Percentiles rank a stretch among this genome's conserved stretches.
These are phyloP conservation scores for Comarum palustre DNA, from an alignment of 306 rosid genomes.

Conservation along the genomic window DNA sequence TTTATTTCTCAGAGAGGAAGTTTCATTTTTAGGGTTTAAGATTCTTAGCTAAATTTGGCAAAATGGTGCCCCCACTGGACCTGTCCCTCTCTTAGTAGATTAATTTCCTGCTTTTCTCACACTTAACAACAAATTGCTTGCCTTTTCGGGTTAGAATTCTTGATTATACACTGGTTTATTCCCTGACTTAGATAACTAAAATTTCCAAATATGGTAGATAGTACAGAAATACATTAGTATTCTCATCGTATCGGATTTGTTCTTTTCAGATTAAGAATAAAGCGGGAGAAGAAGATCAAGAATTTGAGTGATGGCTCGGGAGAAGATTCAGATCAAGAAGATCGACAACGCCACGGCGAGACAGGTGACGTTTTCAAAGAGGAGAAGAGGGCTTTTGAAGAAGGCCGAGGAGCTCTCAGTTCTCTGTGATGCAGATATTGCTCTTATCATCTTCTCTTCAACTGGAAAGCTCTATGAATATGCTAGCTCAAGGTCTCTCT, in stretches of 20 bases:
- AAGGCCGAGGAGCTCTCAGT: conserved; percentile 94
- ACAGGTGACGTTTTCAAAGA: conserved; percentile 90
- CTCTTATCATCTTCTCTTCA: conserved; percentile 70
- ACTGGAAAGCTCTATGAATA: conserved; percentile 86
- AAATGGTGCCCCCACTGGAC: conserved; percentile 28
- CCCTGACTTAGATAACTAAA: conserved; percentile 12
- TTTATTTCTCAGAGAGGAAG: background rate
- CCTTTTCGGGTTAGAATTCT: conserved; percentile 32
- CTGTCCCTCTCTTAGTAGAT: conserved; percentile 26
- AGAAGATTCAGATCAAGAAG: conserved; percentile 95
- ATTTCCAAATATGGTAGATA: background rate
- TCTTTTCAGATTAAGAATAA: background rate
- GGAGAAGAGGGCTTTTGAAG: conserved; percentile 81
- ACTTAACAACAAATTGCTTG: conserved; percentile 18
- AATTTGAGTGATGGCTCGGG: conserved; percentile 62
- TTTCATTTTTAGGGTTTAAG: conserved; percentile 26
- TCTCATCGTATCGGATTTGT: background rate
- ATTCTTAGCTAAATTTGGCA: conserved; percentile 44
- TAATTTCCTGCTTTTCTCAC: conserved; percentile 18
- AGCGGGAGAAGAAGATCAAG: conserved; percentile 15
- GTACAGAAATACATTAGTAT: background rate
- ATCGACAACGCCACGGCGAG: conserved; percentile 88
- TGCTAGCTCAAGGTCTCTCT: conserved; percentile 65
- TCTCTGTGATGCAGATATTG: conserved; percentile 92
- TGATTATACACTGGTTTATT: conserved; percentile 34